Conservation (phyloP, 2,329 filamentous ascomycete species). For the Westerdykella sp. region DNA sequence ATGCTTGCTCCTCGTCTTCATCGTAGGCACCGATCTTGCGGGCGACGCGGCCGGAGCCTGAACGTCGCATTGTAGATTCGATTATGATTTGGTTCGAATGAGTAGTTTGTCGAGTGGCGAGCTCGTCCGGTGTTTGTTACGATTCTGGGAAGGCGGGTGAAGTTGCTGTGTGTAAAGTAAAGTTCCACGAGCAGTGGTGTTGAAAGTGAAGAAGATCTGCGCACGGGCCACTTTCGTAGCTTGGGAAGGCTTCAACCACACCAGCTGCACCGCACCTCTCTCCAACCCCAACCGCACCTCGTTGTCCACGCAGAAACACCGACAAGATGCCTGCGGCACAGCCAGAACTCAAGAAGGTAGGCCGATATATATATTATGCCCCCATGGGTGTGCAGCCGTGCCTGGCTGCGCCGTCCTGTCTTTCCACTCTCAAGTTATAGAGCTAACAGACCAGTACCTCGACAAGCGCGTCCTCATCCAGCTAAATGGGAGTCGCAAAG, state of each 20-base stretch:
- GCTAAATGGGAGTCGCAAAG: slow-evolving; percentile 94
- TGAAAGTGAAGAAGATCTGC: background rate
- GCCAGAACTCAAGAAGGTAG: slow-evolving; percentile 96
- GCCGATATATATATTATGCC: background rate
- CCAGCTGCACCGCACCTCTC: slow-evolving; percentile 10
- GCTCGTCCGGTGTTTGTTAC: too few relatives aligned
- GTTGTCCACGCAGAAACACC: background rate
- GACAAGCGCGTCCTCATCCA: slow-evolving; percentile 98
- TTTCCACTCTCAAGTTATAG: background rate
- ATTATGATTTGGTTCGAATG: too few relatives aligned
- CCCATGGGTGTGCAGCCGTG: background rate
- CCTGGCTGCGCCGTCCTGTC: background rate
- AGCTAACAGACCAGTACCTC: slow-evolving; percentile 66
- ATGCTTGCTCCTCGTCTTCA: slow-evolving; percentile 38
- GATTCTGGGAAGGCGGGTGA: too few relatives aligned
- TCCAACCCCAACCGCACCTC: slow-evolving; percentile 1
- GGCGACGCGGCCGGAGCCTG: slow-evolving; percentile 58
- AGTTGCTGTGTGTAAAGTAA: background rate
- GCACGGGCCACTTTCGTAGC: too few relatives aligned
- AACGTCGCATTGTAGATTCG: slow-evolving; percentile 47
- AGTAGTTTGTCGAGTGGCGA: too few relatives aligned
- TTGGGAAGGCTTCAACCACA: too few relatives aligned
- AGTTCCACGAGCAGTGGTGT: background rate
- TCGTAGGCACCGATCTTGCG: slow-evolving; percentile 72
- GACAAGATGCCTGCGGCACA: slow-evolving; percentile 92